These are phyloP conservation scores for Plantago lanceolata DNA, from an alignment of 305 asterid genomes.

Conservation along the genomic window DNA sequence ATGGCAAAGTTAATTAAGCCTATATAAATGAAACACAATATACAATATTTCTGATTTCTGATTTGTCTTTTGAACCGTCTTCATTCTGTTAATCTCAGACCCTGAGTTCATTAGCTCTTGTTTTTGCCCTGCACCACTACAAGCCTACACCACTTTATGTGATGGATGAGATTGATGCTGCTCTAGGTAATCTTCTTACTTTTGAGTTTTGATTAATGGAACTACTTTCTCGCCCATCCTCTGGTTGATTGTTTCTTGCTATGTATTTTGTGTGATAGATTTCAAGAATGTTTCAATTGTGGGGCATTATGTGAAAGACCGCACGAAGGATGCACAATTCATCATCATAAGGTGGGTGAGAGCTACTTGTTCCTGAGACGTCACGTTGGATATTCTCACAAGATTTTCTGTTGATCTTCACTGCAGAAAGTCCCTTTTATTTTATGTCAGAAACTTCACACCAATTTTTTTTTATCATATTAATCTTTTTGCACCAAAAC, in stretches of 20 bases:
- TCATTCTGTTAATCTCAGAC: slow-evolving; percentile 46
- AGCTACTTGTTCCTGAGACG: no score
- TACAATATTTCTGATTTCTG: neutral
- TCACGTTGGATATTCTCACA: no score
- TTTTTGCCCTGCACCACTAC: slow-evolving; percentile 95
- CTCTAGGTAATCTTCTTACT: slow-evolving; percentile 50
- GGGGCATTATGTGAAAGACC: slow-evolving; percentile 96
- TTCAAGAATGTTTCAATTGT: slow-evolving; percentile 93
- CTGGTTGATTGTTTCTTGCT: neutral
- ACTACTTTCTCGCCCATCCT: slow-evolving; percentile 9
- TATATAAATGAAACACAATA: slow-evolving; percentile 3
- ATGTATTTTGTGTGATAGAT: slow-evolving; percentile 40
- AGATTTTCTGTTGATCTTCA: no score
- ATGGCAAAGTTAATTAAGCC: neutral
- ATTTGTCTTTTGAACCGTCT: neutral
- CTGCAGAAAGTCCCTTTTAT: no score
- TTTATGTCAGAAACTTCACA: no score
- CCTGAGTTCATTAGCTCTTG: slow-evolving; percentile 87
- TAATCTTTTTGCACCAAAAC: no score
- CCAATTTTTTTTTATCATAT: no score
- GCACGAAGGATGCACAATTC: slow-evolving; percentile 96
- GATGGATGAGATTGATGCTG: slow-evolving; percentile 95
- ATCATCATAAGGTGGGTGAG: slow-evolving; percentile 67
- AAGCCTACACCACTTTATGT: slow-evolving; percentile 98
- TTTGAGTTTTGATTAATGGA: neutral